Conservation (phyloP, 1,284 basidiomycete genomes). For the Cutaneotrichosporon daszewskae region DNA sequence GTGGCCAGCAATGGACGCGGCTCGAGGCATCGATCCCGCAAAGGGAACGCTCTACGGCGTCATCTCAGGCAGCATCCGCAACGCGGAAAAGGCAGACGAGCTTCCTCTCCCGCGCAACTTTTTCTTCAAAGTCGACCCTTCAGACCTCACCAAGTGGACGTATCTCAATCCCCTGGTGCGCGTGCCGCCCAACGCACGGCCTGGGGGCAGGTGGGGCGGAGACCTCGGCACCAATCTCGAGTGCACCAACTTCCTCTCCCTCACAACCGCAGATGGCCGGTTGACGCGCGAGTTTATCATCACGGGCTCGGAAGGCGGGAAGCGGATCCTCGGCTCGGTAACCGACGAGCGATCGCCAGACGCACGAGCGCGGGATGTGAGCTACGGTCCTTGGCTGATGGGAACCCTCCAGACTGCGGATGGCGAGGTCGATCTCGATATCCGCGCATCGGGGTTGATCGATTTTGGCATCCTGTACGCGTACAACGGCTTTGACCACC, state of each 20-base stretch:
- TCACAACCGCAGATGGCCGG: not conserved
- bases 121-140: slow-evolving; percentile 16
- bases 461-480: slow-evolving; percentile 21
- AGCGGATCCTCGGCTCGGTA: not conserved
- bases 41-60: slow-evolving; percentile 12
- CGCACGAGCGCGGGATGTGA: not conserved
- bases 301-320: slow-evolving; percentile 6
- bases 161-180: slow-evolving; percentile 11
- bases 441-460: slow-evolving; percentile 11
- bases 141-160: slow-evolving; percentile 16
- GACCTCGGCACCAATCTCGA: slow-evolving; percentile 23
- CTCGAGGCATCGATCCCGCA: not conserved
- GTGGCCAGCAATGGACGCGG: slow-evolving; percentile 18
- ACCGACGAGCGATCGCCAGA: not conserved
- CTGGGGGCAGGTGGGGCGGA: slow-evolving; percentile 7
- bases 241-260: slow-evolving; percentile 14
- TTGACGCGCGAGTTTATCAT: not conserved
- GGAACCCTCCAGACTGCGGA: not conserved
- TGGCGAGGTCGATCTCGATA: not conserved
- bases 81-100: too few species aligned
- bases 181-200: slow-evolving; percentile 1
- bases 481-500: slow-evolving; percentile 7
- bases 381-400: not conserved
- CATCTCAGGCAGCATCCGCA: slow-evolving; percentile 16
- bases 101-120: slow-evolving; percentile 17